Evolutionary conservation across 345 rosid species (phyloP).

Genomic region (Populus euphratica): DNA sequence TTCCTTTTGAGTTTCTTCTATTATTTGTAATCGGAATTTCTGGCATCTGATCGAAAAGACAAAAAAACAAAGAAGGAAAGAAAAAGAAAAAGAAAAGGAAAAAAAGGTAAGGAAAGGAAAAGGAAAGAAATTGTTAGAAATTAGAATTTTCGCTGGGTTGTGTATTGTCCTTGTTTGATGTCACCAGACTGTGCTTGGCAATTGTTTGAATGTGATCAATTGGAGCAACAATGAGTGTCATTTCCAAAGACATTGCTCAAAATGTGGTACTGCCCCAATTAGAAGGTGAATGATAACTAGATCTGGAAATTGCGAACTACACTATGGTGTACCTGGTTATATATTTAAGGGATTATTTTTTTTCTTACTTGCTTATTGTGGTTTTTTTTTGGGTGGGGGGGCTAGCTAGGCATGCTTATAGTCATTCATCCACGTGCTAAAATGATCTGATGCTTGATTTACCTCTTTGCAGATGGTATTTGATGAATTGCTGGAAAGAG

Average conservation of each 20-base stretch:
- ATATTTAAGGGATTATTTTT: background rate
- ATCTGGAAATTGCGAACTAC: background rate
- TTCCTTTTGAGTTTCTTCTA: background rate
- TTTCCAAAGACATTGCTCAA: background rate
- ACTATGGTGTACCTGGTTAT: background rate
- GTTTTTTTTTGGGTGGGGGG: background rate
- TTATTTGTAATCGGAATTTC: background rate
- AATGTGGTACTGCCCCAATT: background rate
- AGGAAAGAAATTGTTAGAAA: background rate
- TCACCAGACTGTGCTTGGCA: background rate
- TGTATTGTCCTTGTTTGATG: background rate
- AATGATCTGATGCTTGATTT: slow-evolving; percentile 13
- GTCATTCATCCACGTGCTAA: background rate
- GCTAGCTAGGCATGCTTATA: no score
- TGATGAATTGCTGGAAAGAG: slow-evolving; percentile 81
- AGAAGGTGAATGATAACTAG: background rate
- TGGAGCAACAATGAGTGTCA: background rate
- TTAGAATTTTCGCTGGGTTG: background rate
- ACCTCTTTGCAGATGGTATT: slow-evolving; percentile 52
- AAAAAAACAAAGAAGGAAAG: background rate
- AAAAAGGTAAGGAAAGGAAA: background rate
- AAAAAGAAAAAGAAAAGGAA: background rate
- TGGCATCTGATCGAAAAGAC: background rate
- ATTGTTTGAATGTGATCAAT: background rate
- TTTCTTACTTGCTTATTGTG: background rate